Base-by-base conservation (phyloP, 192 early-diverging fungal genomes). In the Podila clonocystis region DNA sequence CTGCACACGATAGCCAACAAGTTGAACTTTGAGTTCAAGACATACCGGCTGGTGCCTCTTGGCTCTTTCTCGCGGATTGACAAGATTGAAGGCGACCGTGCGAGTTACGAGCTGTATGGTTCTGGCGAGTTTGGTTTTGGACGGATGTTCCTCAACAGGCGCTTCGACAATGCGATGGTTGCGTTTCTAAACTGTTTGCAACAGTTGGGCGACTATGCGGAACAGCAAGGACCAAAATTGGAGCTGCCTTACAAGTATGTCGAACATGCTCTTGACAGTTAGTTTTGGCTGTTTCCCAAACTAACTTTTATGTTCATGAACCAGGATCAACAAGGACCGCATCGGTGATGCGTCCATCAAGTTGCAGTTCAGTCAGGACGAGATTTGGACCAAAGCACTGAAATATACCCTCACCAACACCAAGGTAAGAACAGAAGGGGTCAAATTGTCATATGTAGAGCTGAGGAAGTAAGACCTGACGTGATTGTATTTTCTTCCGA, bases 61-160 rank as follows among this genome's bases (percentile, higher is more conserved):
- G 97, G 97, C 1, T 94, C 93, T 9, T 97, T 95, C 71, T 97
- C 96, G 19, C 83, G 93, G 15, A 94, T 99, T 48, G 95, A 99
- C 85, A 93, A 93, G 66, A 88, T 92, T 7, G 92, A 92, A 8
- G 90, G 88, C 3, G 95, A 96, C 29, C 83, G 89, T 22, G 84
- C 87, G 31, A 88, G 73, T 19, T 92, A 93, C 83, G 97, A 97
- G 82, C 87, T 97, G 86, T 97, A 95, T 82, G 94, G 96, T 6
- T 94, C 96, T 1, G 92, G 93, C 24, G 95, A 97, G 65, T 82
- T 95, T 82, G 91, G 89, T 29, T 69, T 95, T 55, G 92, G 92
- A 29, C 85, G 91, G 5, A 84, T 93, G 82, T 94, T 96, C 70
- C 86, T 92, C 75, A 96, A 94, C 82, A 83, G 95, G 33, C 89